Conservation (phyloP, 148 eudicot species). For the Chenopodium album region DNA sequence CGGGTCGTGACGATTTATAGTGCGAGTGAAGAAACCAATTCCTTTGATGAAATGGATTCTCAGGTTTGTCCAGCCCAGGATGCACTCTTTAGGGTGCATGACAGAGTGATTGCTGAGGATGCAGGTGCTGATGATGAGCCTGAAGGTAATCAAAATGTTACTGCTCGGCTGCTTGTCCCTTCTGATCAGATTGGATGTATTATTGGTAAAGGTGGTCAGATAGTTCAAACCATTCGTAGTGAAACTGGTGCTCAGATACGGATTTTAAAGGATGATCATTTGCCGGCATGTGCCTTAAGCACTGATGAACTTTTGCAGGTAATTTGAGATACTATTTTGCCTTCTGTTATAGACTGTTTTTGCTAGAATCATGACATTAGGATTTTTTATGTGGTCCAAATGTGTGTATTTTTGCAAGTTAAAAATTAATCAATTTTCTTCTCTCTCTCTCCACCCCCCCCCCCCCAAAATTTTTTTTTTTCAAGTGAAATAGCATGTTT, state of each 20-base stretch:
- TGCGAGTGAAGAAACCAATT: conserved; percentile 69
- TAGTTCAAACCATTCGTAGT: conserved; percentile 76
- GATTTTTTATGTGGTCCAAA: neutral
- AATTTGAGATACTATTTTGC: neutral
- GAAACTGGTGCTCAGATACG: conserved; percentile 95
- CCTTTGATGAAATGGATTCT: conserved; percentile 55
- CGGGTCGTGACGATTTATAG: conserved; percentile 87
- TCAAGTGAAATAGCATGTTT: neutral
- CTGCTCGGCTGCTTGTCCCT: conserved; percentile 76
- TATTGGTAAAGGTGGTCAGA: conserved; percentile 97
- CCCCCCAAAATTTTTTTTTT: neutral
- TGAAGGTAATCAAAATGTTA: conserved; percentile 57
- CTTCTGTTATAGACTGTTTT: neutral
- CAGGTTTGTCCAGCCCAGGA: conserved; percentile 83
- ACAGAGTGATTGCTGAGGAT: conserved; percentile 78
- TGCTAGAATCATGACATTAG: neutral
- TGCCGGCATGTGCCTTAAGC: conserved; percentile 87
- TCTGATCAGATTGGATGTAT: conserved; percentile 97
- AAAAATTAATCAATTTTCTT: no score
- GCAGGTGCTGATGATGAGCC: conserved; percentile 47
- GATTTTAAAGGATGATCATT: conserved; percentile 81
- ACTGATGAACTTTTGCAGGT: conserved; percentile 98
- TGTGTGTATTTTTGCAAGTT: neutral
- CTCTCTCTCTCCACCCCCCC: no score
- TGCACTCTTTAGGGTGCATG: conserved; percentile 92